Conservation (phyloP, 768 basidiomycete genomes). For the Russula abietina region DNA sequence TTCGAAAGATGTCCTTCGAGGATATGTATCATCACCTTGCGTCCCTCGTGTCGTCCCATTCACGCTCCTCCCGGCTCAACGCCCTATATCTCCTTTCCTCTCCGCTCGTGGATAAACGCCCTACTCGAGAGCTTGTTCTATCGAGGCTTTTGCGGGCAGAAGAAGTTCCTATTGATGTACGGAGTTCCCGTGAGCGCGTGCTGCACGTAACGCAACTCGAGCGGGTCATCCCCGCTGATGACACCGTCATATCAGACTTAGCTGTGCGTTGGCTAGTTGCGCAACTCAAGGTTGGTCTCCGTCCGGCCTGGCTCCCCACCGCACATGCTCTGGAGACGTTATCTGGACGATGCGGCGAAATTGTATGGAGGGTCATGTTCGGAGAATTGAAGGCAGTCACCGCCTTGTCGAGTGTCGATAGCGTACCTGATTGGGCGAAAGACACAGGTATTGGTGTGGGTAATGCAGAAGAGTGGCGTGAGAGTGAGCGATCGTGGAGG, state of each 20-base stretch:
- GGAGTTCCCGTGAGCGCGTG: slow-evolving; percentile 80
- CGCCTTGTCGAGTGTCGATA: slow-evolving; percentile 25
- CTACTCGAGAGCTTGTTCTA: slow-evolving; percentile 47
- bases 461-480: slow-evolving; percentile 39
- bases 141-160: slow-evolving; percentile 75
- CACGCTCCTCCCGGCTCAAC: slow-evolving; percentile 55
- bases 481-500: slow-evolving; percentile 71
- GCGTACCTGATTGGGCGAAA: slow-evolving; percentile 30
- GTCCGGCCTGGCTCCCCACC: slow-evolving; percentile 85
- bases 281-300: slow-evolving; percentile 89
- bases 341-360: slow-evolving; percentile 53
- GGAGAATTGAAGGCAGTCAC: slow-evolving; percentile 43
- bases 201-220: slow-evolving; percentile 69
- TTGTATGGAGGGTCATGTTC: slow-evolving; percentile 69
- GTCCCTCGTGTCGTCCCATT: slow-evolving; percentile 63
- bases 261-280: slow-evolving; percentile 70
- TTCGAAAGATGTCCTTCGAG: slow-evolving; percentile 32
- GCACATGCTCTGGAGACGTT: slow-evolving; percentile 54
- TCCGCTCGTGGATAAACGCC: slow-evolving; percentile 39
- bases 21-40: slow-evolving; percentile 50
- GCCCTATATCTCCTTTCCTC: slow-evolving; percentile 60
- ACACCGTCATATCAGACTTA: slow-evolving; percentile 54
- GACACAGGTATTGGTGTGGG: slow-evolving; percentile 25
- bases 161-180: slow-evolving; percentile 67
- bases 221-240: slow-evolving; percentile 50